Percentiles rank a stretch among this genome's conserved stretches.
Conservation (phyloP, 31 red algal species). For the Porphyra umbilicalis region DNA sequence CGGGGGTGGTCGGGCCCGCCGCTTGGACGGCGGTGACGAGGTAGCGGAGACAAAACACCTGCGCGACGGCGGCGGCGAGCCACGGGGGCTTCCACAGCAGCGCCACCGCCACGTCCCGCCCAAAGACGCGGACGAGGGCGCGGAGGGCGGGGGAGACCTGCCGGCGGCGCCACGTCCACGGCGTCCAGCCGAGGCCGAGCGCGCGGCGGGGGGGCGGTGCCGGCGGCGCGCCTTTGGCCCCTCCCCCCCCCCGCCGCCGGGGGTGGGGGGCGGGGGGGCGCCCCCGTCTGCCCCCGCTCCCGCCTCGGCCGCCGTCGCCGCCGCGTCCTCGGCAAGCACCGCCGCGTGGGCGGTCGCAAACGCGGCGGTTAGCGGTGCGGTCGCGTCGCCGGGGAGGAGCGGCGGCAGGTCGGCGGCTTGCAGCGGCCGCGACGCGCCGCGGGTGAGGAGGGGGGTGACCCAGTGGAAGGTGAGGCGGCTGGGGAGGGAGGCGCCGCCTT, state of each 20-base stretch:
- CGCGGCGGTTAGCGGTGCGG: background rate
- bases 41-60: conserved; percentile 15
- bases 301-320: background rate
- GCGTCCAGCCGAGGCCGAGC: background rate
- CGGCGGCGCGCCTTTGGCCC: background rate
- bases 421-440: conserved; percentile 10
- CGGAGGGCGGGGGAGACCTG: conserved; percentile 6
- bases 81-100: conserved; percentile 17
- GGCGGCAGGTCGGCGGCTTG: conserved; percentile 14
- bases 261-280: background rate
- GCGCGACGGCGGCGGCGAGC: conserved; percentile 7
- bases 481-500: conserved; percentile 6
- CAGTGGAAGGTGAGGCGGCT: conserved; percentile 25
- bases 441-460: conserved; percentile 17
- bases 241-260: background rate
- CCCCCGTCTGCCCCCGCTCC: too few species aligned
- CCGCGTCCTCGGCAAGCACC: background rate
- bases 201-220: background rate
- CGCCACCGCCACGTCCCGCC: conserved; percentile 5
- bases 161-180: background rate
- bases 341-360: conserved; percentile 14
- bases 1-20: background rate
- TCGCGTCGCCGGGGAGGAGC: conserved; percentile 1
- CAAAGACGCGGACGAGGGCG: conserved; percentile 10
- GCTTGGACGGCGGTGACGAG: background rate